Base-by-base conservation (phyloP, 2,329 filamentous ascomycete species). In the Alternaria novae-zelandiae region DNA sequence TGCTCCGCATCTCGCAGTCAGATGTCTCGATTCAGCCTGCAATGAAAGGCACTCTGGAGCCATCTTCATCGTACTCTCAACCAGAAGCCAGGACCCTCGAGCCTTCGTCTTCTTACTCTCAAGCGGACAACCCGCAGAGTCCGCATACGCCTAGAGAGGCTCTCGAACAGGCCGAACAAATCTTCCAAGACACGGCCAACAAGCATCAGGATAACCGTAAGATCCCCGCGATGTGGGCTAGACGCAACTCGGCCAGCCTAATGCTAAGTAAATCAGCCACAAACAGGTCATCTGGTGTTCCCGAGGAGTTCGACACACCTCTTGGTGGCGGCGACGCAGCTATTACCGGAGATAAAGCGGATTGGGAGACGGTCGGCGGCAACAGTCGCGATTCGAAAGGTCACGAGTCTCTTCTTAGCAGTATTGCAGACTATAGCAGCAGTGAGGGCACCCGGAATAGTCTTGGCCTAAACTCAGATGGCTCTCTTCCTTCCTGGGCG, bases 291-390 rank as follows among this genome's bases (percentile, higher is more conserved):
- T 55, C 54, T 15, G 57, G 55, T 15, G 32, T 68, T 45, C 46
- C 65, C 11, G 11, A 58, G n/a, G 32, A 45, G 30, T 50, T 5
- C 23, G 43, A 32, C 25, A 66, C 28, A 45, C 49, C 28, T 25
- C 47, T 44, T 47, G n/a, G 45, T 11, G 46, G 54, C 20, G 61
- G 60, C 5, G 56, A 50, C 32, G 45, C 26, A n/a, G 64, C 51
- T 30, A 41, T 12, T 25, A 58, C 70, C 26, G 66, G 68, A 9
- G 71, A 74, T 3, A 71, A 66, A 21, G 70, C 64, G 11, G 79
- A 80, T 43, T 80, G 79, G 79, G 77, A 79, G 44, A 80, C 78
- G 3, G 58, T 79, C 25, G 73, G 47, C 10, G 68, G 68, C 8
- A 63, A 65, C 13, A 76, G 71, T 47, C 67, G 64, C 12, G 43